phyloP scores from a whole-genome alignment of 306 rosid species.

The Lagenaria siceraria region DNA sequence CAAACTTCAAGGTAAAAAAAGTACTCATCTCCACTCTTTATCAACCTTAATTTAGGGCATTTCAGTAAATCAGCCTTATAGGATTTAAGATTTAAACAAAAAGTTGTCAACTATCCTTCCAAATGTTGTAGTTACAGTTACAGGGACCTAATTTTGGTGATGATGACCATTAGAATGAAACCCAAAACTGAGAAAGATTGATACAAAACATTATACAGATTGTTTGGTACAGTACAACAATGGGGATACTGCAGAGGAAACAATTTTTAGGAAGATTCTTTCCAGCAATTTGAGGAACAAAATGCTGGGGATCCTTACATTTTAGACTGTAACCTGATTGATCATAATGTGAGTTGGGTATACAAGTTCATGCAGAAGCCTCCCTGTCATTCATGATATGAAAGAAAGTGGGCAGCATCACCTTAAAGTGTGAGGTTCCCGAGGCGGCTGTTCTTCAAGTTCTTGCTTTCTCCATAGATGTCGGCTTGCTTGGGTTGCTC shows the following conservation, averaged over 20 bases:
- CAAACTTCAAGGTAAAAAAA: background rate
- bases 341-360: background rate
- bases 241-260: background rate
- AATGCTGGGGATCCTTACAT: background rate
- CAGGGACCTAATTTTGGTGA: background rate
- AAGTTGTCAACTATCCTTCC: background rate
- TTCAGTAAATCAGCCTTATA: background rate
- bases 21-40: background rate
- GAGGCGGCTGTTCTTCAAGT: constrained; percentile 5
- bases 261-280: background rate
- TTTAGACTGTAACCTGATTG: background rate
- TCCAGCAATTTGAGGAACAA: background rate
- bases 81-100: background rate
- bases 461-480: constrained; percentile 32
- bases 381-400: background rate
- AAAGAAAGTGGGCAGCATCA: constrained; percentile 5
- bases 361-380: background rate
- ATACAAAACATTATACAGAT: background rate
- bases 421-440: constrained; percentile 1
- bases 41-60: background rate
- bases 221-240: background rate
- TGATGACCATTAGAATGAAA: background rate
- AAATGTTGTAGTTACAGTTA: background rate
- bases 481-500: constrained; percentile 21
- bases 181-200: background rate